Conservation (phyloP, 495 filamentous ascomycete genomes). For the Aspergillus asperescens region DNA sequence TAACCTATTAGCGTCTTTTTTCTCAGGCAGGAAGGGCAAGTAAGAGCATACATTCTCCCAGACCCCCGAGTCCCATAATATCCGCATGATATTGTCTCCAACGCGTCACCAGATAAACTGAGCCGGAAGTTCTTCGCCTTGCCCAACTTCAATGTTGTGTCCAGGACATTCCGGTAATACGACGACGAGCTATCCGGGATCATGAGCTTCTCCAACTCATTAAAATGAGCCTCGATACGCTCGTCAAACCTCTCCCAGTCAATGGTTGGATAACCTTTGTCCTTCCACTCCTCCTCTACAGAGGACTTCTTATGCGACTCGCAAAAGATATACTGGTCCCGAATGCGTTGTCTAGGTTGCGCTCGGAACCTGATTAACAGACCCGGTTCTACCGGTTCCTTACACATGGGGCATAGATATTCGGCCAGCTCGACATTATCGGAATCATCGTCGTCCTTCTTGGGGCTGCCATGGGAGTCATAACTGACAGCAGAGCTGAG, state of each 20-base stretch:
- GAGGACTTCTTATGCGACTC: constrained; percentile 56
- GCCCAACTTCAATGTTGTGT: constrained; percentile 52
- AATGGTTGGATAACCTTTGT: constrained; percentile 69
- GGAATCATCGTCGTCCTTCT: constrained; percentile 10
- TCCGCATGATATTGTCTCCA: constrained; percentile 55
- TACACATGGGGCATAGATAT: constrained; percentile 63
- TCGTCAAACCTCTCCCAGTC: constrained; percentile 64
- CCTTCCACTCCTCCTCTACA: constrained; percentile 56
- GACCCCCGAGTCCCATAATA: constrained; percentile 86
- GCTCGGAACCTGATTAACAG: constrained; percentile 45
- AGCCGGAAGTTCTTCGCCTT: constrained; percentile 57
- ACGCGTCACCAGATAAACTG: constrained; percentile 33
- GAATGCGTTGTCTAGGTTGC: constrained; percentile 50
- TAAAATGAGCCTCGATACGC: constrained; percentile 55
- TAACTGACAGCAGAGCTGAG: constrained; percentile 20
- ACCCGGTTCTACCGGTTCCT: constrained; percentile 49
- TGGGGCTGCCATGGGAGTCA: background rate
- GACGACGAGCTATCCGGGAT: constrained; percentile 53
- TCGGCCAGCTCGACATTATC: constrained; percentile 1
- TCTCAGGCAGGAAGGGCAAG: background rate
- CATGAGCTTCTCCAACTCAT: constrained; percentile 54
- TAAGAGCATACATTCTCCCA: constrained; percentile 49
- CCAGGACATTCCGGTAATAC: constrained; percentile 57
- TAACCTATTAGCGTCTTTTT: background rate
- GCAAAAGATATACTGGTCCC: constrained; percentile 65